Conservation (phyloP, 208 protist genomes). For the Leishmania lainsoni region DNA sequence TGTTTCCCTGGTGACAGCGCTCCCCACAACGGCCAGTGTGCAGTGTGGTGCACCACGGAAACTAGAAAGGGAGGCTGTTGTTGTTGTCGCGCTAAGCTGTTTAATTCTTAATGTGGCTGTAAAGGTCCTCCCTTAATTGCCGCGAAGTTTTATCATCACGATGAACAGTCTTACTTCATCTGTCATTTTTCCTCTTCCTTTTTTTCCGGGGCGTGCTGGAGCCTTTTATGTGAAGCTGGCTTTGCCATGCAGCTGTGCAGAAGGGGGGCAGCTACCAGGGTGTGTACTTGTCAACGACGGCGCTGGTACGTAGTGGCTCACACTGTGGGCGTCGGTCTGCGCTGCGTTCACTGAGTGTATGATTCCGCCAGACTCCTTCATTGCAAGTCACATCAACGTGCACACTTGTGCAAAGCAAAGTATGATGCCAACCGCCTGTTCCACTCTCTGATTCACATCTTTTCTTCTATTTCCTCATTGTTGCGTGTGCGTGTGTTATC, state of each 20-base stretch:
- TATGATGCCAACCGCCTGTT: background rate
- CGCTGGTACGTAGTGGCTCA: background rate
- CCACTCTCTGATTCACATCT: background rate
- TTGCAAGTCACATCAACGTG: background rate
- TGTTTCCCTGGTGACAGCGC: background rate
- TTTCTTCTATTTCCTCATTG: background rate
- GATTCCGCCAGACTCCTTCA: background rate
- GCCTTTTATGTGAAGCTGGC: background rate
- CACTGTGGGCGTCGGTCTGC: background rate
- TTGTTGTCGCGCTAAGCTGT: background rate
- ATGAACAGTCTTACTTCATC: no score
- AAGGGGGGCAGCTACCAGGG: background rate
- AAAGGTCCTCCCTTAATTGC: background rate
- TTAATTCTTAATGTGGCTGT: background rate
- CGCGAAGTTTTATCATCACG: no score
- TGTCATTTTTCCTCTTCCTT: background rate
- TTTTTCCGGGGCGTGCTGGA: no score
- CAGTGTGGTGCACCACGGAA: background rate
- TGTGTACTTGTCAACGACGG: no score
- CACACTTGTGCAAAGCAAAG: background rate
- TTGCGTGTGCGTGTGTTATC: background rate
- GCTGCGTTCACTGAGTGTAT: background rate
- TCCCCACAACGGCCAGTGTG: background rate
- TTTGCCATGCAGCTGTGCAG: background rate
- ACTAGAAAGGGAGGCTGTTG: background rate